A percentile compares a stretch with the other conserved stretches of the same genome.
Evolutionary conservation across 129 eudicot genomes (phyloP).

Genomic region (Scalesia atractyloides): DNA sequence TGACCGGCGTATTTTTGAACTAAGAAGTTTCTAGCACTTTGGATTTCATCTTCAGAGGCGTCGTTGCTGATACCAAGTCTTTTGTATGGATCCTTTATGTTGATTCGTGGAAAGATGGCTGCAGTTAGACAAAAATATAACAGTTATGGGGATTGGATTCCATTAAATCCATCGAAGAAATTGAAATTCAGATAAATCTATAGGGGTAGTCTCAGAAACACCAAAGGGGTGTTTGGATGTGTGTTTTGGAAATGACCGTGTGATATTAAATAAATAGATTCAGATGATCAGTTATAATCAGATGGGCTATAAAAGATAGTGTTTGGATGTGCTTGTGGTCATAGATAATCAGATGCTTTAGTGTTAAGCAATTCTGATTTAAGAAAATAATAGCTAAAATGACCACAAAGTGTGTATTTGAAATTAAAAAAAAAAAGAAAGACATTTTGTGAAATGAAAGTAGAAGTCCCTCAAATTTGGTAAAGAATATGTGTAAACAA

Average conservation of each 20-base stretch:
- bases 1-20: slow-evolving; percentile 88
- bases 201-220: slow-evolving; percentile 12
- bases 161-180: slow-evolving; percentile 2
- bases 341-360: background rate
- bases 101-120: slow-evolving; percentile 88
- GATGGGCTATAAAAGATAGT: background rate
- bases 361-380: background rate
- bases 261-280: background rate
- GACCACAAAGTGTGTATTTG: background rate
- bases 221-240: background rate
- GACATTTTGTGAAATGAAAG: background rate
- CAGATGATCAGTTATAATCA: background rate
- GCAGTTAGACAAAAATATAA: slow-evolving; percentile 36
- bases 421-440: background rate
- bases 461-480: slow-evolving; percentile 3
- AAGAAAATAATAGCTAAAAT: background rate
- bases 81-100: slow-evolving; percentile 87
- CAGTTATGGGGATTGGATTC: background rate
- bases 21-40: slow-evolving; percentile 85
- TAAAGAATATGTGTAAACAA: background rate
- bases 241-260: background rate
- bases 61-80: slow-evolving; percentile 87
- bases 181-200: slow-evolving; percentile 9
- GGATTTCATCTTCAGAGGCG: slow-evolving; percentile 95
- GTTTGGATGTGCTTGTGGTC: background rate